Conservation (phyloP, 2,329 filamentous ascomycete species). For the Cordyceps cicadae region DNA sequence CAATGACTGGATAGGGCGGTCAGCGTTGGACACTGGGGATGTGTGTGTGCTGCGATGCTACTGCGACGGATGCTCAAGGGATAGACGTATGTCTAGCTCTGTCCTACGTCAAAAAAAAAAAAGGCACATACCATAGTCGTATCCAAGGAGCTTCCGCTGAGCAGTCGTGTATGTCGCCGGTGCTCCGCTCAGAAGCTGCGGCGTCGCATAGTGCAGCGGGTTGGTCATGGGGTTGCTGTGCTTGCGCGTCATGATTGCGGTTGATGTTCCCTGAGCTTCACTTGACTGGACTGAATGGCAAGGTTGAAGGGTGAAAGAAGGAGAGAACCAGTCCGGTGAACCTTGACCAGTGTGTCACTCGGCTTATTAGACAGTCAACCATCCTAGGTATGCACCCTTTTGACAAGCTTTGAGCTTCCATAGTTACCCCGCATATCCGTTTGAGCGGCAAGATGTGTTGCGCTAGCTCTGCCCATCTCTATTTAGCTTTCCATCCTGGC, state of each 20-base stretch:
- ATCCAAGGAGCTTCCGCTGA: constrained; percentile 6
- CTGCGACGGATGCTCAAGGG: not conserved
- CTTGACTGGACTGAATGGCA: not conserved
- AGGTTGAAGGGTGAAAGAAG: not conserved
- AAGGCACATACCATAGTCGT: constrained; percentile 9
- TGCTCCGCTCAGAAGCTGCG: constrained; percentile 7
- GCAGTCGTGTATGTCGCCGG: constrained; percentile 1
- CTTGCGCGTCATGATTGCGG: constrained; percentile 9
- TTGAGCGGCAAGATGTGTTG: not conserved
- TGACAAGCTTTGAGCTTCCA: too few relatives aligned
- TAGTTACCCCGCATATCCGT: constrained; percentile 11
- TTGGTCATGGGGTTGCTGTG: constrained; percentile 11
- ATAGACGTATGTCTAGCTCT: not conserved
- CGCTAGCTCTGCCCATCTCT: not conserved
- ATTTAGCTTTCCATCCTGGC: not conserved
- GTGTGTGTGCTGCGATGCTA: too few relatives aligned
- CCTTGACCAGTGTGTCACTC: not conserved
- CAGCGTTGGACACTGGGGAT: not conserved
- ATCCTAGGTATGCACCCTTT: not conserved
- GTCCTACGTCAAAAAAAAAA: not conserved
- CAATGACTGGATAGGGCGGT: constrained; percentile 14
- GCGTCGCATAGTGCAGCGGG: constrained; percentile 12
- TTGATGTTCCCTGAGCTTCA: not conserved
- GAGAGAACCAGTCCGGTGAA: not conserved
- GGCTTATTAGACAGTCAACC: not conserved